phyloP scores from a whole-genome alignment of 2,329 filamentous ascomycete species.

The Sarocladium brachiariae region DNA sequence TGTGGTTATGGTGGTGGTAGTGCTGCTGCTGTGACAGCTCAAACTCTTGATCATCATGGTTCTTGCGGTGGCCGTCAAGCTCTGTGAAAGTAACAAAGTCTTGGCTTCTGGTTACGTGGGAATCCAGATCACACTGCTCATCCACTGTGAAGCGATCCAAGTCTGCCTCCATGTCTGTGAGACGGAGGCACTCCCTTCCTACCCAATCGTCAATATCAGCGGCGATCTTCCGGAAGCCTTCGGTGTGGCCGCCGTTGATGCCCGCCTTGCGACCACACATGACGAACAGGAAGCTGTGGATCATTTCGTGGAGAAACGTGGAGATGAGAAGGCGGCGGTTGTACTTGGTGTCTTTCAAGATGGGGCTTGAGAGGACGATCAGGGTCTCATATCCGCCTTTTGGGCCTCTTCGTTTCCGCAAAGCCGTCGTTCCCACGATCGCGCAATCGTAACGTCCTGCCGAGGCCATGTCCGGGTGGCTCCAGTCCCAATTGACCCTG shows the following conservation, averaged over 20 bases:
- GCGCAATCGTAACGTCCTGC: constrained; percentile 40
- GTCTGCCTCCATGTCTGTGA: constrained; percentile 56
- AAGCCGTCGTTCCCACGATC: constrained; percentile 57
- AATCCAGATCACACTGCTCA: constrained; percentile 22
- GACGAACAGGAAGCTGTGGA: constrained; percentile 61
- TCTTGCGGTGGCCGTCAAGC: constrained; percentile 2
- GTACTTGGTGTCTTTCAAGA: constrained; percentile 48
- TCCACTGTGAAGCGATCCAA: constrained; percentile 40
- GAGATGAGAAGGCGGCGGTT: constrained; percentile 55
- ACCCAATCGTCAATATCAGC: constrained; percentile 56
- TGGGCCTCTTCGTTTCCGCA: constrained; percentile 28
- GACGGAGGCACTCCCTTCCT: constrained; percentile 44
- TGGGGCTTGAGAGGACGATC: constrained; percentile 53
- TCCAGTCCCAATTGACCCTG: constrained; percentile 59
- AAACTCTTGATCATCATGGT: constrained; percentile 11
- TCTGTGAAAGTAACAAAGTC: constrained; percentile 3
- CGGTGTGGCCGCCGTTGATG: constrained; percentile 51
- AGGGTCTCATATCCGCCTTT: constrained; percentile 53
- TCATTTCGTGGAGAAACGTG: constrained; percentile 60
- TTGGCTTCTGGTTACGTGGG: constrained; percentile 11
- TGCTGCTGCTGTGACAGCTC: constrained; percentile 4
- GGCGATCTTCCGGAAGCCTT: constrained; percentile 53
- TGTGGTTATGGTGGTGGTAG: constrained; percentile 6
- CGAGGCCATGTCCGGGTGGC: constrained; percentile 35
- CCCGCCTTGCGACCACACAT: constrained; percentile 51